phyloP scores from a whole-genome alignment of 306 rosid genomes.

The Pyrus pyrifolia region DNA sequence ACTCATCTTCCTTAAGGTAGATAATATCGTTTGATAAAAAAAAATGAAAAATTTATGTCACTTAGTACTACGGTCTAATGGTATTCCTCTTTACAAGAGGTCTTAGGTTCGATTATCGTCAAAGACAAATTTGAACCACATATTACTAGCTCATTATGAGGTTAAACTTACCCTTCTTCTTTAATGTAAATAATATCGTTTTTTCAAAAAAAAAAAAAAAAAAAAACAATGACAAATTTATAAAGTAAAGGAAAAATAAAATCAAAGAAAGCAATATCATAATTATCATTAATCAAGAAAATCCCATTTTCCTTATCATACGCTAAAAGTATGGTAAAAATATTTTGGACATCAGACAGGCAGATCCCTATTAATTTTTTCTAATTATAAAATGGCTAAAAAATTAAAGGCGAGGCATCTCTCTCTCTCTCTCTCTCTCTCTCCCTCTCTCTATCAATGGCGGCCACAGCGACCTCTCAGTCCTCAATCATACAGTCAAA shows the following conservation, averaged over 20 bases:
- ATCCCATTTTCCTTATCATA: not conserved
- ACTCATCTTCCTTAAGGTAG: no score
- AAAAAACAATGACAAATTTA: no score
- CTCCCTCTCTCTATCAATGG: conserved; percentile 24
- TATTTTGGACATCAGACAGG: not conserved
- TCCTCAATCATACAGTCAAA: conserved; percentile 15
- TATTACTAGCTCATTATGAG: no score
- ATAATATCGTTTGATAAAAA: no score
- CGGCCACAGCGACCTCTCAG: conserved; percentile 11
- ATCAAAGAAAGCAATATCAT: not conserved
- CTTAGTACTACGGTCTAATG: no score
- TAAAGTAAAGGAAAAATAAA: not conserved
- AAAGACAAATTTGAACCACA: no score
- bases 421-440: not conserved
- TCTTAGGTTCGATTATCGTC: no score
- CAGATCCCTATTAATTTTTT: not conserved
- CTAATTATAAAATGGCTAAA: not conserved
- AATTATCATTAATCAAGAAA: not conserved
- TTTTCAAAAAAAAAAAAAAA: rapidly evolving
- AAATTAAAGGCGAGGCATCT: not conserved
- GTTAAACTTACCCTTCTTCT: rapidly evolving
- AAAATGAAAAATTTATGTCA: no score
- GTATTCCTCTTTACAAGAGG: no score
- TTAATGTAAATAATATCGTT: no score
- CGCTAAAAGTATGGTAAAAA: not conserved